Evolutionary conservation across 2,329 filamentous ascomycete species (phyloP), one percentile per base, ranked within the genome.

Genomic region (Aureobasidium sp.): DNA sequence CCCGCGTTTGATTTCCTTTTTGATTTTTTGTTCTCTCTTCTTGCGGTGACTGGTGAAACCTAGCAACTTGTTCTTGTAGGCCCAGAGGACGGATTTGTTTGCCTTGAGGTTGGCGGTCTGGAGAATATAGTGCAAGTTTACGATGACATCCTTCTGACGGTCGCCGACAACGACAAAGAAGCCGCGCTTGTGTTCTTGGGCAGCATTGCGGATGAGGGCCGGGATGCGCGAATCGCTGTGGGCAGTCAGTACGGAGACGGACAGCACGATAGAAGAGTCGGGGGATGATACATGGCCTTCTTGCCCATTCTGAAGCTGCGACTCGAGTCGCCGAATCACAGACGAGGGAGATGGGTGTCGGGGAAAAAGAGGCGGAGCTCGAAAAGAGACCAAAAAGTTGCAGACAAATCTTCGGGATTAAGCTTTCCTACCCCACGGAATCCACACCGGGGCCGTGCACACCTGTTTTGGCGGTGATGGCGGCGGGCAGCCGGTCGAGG

Each of bases 81-180:
- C 91, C 93, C 93, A 98, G 10, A 98, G 76, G 3, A 98, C 90
- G 11, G 88, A 93, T 71, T 97, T 97, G 74, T 93, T 94, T 70
- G 95, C 83, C 72, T 94, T 95, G 59, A 96, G 81, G 67, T 95
- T 88, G 66, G 87, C 84, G 62, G 82, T 86, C 47, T 90, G 86
- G 77, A 96, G 87, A 65, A 98, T 94, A 66, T 93, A 90, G 73
- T 97, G 90, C 56, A 90, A 79, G 67, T 96, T 84, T 60, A 97
- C 90, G 67, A 98, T 97, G 62, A 91, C 89, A 77, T 98, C 93
- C 71, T 98, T 98, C 61, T 90, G 83, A 55, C 83, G 83, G 70
- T 98, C 90, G 65, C 93, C 93, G 40, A 98, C 91, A 21, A 98
- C 84, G 55, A 98, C 88, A 71, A 98, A 94, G 76, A 98, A 96